Base-by-base conservation (phyloP, 768 basidiomycete genomes). In the Lactarius tabidus region DNA sequence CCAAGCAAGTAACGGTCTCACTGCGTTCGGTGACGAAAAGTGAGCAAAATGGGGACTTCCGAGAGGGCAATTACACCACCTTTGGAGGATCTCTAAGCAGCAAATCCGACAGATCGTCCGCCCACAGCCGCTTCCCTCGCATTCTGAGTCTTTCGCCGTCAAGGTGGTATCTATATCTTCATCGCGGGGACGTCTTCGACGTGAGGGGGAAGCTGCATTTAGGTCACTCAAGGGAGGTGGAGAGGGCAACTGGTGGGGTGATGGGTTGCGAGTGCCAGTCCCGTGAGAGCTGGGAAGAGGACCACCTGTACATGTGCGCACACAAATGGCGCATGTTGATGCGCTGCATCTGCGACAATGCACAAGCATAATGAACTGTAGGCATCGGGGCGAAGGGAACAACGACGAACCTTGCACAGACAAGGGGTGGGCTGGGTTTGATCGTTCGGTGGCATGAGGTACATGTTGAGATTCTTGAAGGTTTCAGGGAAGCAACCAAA, bases 91-190 rank as follows among this genome's bases (percentile, higher is more conserved):
- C 69, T 82, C 81, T 33, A 75, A 74, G 70, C 80, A 82, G 59
- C 81, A 82, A 51, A 75, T 76, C n/a, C 78, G 73, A 71, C 81
- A 82, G 6, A 81, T 70, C 10, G 69, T 69, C 59, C 77, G 76
- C 9, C 78, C 78, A 68, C 81, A 82, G 4, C 81, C 80, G 31
- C 72, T 70, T 31, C 36, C 60, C 20, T 23, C 57, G 20, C 31
- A 18, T 15, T 56, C 61, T 5, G 17, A 35, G 20, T 41, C 41
- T 18, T 45, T 59, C 45, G 18, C 33, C 7, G 60, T 61, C 29
- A 29, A n/a, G 6, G 29, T 6, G 6, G 33, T 4, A n/a, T 69
- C 61, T 6, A 15, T 10, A 36, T 69, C 67, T 28, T 61, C 57
- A 14, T 60, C 66, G 28, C 62, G 54, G 23, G 57, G n/a, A 5